Conservation (phyloP, 2,329 filamentous ascomycete species). For the Exophiala xenobiotica region DNA sequence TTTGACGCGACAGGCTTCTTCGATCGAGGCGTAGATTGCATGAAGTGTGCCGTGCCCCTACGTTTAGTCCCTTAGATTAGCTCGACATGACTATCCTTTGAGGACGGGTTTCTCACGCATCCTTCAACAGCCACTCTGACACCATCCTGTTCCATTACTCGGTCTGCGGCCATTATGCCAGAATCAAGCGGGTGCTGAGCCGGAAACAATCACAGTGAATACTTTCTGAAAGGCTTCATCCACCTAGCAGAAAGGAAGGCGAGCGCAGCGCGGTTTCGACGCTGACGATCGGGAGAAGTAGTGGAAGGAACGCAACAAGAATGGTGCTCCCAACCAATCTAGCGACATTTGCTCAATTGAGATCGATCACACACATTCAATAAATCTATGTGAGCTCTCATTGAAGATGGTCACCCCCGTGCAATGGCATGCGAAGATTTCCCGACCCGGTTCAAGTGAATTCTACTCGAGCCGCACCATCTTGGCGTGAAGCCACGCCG, state of each 20-base stretch:
- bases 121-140: constrained; percentile 81
- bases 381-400: background rate
- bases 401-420: too few species aligned
- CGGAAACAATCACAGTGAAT: background rate
- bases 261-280: too few species aligned
- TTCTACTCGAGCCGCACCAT: too few species aligned
- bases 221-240: background rate
- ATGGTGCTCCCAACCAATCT: too few species aligned
- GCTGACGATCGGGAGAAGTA: too few species aligned
- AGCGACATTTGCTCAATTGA: too few species aligned
- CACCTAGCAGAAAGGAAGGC: background rate
- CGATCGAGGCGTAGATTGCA: constrained; percentile 81
- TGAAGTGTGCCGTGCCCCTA: constrained; percentile 90
- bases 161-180: background rate
- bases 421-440: background rate
- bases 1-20: constrained; percentile 65
- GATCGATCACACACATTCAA: too few species aligned
- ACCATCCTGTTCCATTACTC: background rate
- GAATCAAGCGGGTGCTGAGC: background rate
- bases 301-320: too few species aligned
- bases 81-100: constrained; percentile 2
- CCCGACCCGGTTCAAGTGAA: background rate
- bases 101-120: constrained; percentile 61
- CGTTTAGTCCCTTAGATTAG: constrained; percentile 9
- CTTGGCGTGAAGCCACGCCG: too few species aligned